These are phyloP conservation scores for Ganoderma resinaceum DNA, from an alignment of 1,284 basidiomycete species.

Conservation along the genomic window DNA sequence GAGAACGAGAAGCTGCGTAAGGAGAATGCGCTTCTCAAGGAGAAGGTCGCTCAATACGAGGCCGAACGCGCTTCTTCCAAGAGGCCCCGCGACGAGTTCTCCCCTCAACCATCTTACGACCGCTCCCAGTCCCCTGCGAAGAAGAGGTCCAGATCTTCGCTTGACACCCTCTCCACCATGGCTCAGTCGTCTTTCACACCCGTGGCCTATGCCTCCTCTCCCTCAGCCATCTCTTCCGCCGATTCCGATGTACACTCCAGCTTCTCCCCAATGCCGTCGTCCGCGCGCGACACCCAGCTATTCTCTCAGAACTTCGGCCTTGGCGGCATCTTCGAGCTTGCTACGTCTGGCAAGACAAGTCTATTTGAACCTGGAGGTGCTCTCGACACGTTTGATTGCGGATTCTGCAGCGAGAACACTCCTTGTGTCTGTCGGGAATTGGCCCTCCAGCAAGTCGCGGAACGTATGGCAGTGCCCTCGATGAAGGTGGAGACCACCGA, in stretches of 20 bases:
- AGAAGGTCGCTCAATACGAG: conserved; percentile 63
- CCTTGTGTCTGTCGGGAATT: conserved; percentile 79
- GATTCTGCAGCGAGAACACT: conserved; percentile 74
- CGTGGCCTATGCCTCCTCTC: conserved; percentile 37
- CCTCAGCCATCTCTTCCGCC: conserved; percentile 60
- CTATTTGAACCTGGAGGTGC: conserved; percentile 43
- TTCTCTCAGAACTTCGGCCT: conserved; percentile 39
- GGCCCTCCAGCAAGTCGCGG: conserved; percentile 51
- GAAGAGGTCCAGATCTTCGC: conserved; percentile 53
- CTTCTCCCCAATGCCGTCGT: conserved; percentile 50
- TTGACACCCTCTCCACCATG: conserved; percentile 39
- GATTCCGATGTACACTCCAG: conserved; percentile 54
- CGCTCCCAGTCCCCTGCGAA: conserved; percentile 45
- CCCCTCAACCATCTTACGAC: conserved; percentile 38
- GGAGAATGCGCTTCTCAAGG: conserved; percentile 68
- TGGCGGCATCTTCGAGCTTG: conserved; percentile 44
- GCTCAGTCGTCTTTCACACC: conserved; percentile 32
- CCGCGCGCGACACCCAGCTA: conserved; percentile 39
- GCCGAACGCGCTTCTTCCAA: conserved; percentile 50
- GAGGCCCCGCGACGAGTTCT: conserved; percentile 60
- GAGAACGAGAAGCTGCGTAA: conserved; percentile 80
- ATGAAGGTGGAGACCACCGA: conserved; percentile 48
- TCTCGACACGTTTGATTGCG: conserved; percentile 57
- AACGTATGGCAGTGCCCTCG: conserved; percentile 29
- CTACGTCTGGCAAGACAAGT: conserved; percentile 38